A percentile compares a stretch with the other conserved stretches of the same genome.
These are phyloP conservation scores for Globisporangium solare DNA, from an alignment of 352 stramenopile genomes.

Conservation along the genomic window DNA sequence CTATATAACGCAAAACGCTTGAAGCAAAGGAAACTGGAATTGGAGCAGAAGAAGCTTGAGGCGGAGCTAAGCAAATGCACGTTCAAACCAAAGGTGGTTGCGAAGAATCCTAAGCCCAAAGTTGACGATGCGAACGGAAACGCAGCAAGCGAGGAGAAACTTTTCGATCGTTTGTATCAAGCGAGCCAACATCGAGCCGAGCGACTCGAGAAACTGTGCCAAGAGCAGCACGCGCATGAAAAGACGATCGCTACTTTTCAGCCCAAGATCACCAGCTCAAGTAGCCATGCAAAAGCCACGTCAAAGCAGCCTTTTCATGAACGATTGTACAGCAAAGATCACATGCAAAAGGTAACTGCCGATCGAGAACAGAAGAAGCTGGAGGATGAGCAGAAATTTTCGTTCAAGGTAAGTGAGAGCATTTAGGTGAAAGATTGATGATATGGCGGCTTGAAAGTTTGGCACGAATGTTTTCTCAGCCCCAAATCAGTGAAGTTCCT, in stretches of 20 bases:
- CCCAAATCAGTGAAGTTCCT: constrained; percentile 45
- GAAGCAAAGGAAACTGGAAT: constrained; percentile 61
- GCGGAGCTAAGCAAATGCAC: constrained; percentile 57
- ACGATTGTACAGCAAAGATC: constrained; percentile 73
- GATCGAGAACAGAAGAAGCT: constrained; percentile 71
- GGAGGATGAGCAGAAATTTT: constrained; percentile 62
- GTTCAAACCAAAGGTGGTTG: constrained; percentile 59
- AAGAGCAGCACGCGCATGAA: constrained; percentile 64
- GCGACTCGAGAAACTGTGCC: constrained; percentile 56
- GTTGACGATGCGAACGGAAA: constrained; percentile 21
- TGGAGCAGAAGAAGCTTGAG: constrained; percentile 72
- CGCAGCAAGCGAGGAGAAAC: constrained; percentile 10
- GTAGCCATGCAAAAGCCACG: constrained; percentile 8
- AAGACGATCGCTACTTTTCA: constrained; percentile 56
- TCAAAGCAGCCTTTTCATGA: constrained; percentile 69
- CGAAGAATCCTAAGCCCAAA: constrained; percentile 39
- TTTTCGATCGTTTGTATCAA: constrained; percentile 76
- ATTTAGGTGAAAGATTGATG: neutral
- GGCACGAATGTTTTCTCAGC: constrained; percentile 20
- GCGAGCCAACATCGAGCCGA: constrained; percentile 50
- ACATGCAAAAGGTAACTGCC: constrained; percentile 55
- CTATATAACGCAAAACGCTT: constrained; percentile 70
- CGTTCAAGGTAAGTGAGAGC: constrained; percentile 62
- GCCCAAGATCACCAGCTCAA: constrained; percentile 38
- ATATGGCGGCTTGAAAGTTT: too few relatives aligned